Evolutionary conservation across 1,139 yeast species (phyloP).

Genomic region (Casaregolazyma suthepensis): DNA sequence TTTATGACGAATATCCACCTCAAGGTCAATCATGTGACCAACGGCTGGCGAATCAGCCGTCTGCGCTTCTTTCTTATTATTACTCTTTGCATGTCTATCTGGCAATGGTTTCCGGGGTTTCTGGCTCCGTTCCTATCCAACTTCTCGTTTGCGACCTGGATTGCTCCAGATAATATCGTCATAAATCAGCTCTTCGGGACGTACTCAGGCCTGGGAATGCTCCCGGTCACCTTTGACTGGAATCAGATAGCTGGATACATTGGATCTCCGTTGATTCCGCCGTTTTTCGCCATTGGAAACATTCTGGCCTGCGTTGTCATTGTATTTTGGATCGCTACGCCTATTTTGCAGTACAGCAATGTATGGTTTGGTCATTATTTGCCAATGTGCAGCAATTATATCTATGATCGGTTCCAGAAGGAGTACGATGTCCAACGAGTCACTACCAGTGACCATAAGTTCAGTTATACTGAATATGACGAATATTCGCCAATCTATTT

Average conservation of each 20-base stretch:
- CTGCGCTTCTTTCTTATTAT: constrained; percentile 42
- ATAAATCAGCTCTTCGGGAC: constrained; percentile 60
- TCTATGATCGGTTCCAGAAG: constrained; percentile 43
- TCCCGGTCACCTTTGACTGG: constrained; percentile 60
- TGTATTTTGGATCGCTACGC: constrained; percentile 41
- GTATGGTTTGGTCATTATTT: constrained; percentile 46
- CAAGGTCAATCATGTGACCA: constrained; percentile 51
- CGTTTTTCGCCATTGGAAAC: constrained; percentile 52
- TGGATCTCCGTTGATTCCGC: constrained; percentile 64
- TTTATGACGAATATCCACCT: constrained; percentile 57
- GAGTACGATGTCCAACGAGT: constrained; percentile 42
- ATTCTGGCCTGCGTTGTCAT: constrained; percentile 42
- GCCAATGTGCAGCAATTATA: constrained; percentile 42
- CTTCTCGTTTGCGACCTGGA: constrained; percentile 53
- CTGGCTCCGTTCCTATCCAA: constrained; percentile 46
- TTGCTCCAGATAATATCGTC: constrained; percentile 46
- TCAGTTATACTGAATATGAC: constrained; percentile 45
- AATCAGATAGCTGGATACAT: constrained; percentile 50
- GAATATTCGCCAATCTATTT: constrained; percentile 55
- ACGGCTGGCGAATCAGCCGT: constrained; percentile 51
- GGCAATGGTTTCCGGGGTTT: constrained; percentile 55
- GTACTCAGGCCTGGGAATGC: constrained; percentile 52
- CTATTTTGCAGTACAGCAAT: constrained; percentile 47
- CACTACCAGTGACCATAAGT: constrained; percentile 17
- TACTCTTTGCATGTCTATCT: constrained; percentile 39